Conservation (phyloP, 2,329 filamentous ascomycete species). For the Rhynchosporium secalis region DNA sequence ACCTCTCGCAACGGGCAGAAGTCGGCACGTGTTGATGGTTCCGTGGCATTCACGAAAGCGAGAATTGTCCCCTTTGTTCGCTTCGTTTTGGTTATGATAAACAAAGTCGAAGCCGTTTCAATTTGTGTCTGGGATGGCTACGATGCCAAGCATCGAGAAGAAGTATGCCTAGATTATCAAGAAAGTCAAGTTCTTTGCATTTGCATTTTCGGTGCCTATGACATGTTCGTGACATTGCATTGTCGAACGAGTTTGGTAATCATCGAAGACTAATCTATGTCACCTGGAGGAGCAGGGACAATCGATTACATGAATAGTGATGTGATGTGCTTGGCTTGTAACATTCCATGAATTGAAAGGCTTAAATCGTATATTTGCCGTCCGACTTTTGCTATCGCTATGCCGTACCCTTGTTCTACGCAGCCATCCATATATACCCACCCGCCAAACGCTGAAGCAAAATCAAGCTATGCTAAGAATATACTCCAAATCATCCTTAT, state of each 20-base stretch:
- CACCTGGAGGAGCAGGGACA: too few species aligned
- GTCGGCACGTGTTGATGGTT: constrained; percentile 8
- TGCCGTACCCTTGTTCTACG: neutral
- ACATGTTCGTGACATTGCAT: too few species aligned
- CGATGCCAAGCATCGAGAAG: too few species aligned
- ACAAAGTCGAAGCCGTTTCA: neutral
- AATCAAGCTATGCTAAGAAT: constrained; percentile 4
- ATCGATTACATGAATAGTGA: too few species aligned
- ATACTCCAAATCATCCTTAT: neutral
- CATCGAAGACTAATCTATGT: too few species aligned
- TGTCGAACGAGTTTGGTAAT: too few species aligned
- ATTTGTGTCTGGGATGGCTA: neutral
- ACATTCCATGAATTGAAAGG: neutral
- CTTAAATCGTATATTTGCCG: neutral
- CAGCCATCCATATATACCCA: neutral
- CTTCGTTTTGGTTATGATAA: neutral
- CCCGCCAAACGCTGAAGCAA: neutral
- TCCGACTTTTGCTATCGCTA: neutral
- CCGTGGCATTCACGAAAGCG: constrained; percentile 7
- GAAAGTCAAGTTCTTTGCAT: too few species aligned
- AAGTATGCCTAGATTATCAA: neutral
- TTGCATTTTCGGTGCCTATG: too few species aligned
- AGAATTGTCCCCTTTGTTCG: neutral
- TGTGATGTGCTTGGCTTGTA: too few species aligned
- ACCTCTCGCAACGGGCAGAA: constrained; percentile 2